A percentile compares a stretch with the other conserved stretches of the same genome.
Conservation (phyloP, 495 filamentous ascomycete genomes). For the Penicillium paxilli region DNA sequence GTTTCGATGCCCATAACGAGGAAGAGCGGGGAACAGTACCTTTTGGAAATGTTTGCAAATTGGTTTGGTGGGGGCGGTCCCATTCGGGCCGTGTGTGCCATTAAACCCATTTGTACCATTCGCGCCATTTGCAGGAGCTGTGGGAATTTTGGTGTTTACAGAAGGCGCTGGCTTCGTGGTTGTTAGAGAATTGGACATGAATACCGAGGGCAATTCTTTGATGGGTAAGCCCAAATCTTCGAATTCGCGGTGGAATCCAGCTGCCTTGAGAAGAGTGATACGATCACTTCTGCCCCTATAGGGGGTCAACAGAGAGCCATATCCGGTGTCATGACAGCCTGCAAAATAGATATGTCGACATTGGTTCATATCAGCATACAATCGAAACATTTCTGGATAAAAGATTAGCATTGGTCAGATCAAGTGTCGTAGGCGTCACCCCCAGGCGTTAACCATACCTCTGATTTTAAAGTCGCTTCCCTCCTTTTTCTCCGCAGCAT, state of each 20-base stretch:
- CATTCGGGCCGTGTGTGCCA: not conserved
- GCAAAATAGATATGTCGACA: slow-evolving; percentile 70
- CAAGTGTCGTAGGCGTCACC: not conserved
- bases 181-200: slow-evolving; percentile 36
- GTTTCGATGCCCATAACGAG: not conserved
- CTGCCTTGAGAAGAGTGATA: slow-evolving; percentile 54
- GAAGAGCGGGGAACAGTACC: slow-evolving; percentile 15
- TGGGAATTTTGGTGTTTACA: slow-evolving; percentile 6
- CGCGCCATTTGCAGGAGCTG: slow-evolving; percentile 10
- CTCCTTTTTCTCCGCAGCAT: slow-evolving; percentile 61
- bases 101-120: not conserved
- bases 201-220: slow-evolving; percentile 44
- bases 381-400: slow-evolving; percentile 51
- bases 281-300: slow-evolving; percentile 45
- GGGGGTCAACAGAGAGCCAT: slow-evolving; percentile 55
- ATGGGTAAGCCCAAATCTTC: slow-evolving; percentile 37
- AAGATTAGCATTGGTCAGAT: slow-evolving; percentile 2
- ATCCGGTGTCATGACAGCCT: slow-evolving; percentile 62
- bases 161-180: slow-evolving; percentile 14
- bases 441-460: slow-evolving; percentile 34
- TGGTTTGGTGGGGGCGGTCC: slow-evolving; percentile 13
- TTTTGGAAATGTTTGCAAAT: slow-evolving; percentile 44
- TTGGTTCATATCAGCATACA: slow-evolving; percentile 59
- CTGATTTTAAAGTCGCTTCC: slow-evolving; percentile 61
- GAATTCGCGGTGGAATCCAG: slow-evolving; percentile 38